A percentile compares a stretch with the other conserved stretches of the same genome.
Evolutionary conservation across 208 protist species (phyloP).

Genomic region (Endotrypanum monterogeii): DNA sequence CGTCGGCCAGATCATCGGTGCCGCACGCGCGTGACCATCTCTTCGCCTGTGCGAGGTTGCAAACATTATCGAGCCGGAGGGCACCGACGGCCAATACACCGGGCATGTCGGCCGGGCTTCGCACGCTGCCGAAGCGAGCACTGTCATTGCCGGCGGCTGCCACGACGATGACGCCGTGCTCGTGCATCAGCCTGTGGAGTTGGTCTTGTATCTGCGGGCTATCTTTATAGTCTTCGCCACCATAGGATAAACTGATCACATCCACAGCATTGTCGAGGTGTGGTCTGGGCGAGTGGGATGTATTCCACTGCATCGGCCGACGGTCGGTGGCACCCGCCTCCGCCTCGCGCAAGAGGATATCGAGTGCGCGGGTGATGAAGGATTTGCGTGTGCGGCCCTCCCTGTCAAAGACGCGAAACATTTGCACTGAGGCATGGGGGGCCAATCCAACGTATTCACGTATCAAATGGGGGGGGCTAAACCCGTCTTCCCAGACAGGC

Average conservation of each 20-base stretch:
- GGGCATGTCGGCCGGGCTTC: conserved; percentile 95
- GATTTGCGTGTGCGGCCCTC: conserved; percentile 81
- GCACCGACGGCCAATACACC: conserved; percentile 96
- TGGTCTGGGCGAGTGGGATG: background rate
- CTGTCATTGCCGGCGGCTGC: conserved; percentile 97
- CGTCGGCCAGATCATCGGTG: background rate
- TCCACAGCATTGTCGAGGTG: conserved; percentile 28
- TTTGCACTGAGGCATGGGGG: conserved; percentile 87
- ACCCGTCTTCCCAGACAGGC: background rate
- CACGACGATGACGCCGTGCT: conserved; percentile 93
- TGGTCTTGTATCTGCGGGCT: conserved; percentile 41
- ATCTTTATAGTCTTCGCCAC: conserved; percentile 96
- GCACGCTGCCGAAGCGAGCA: conserved; percentile 94
- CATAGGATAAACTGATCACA: conserved; percentile 97
- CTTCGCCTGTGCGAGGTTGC: background rate
- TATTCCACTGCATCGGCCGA: background rate
- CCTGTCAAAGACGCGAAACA: conserved; percentile 95
- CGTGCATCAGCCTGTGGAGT: conserved; percentile 67
- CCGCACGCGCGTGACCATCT: background rate
- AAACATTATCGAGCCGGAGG: conserved; percentile 11
- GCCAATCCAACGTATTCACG: conserved; percentile 87
- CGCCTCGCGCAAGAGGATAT: conserved; percentile 17
- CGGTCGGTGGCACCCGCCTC: conserved; percentile 1
- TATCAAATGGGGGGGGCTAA: conserved; percentile 1
- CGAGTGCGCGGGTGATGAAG: conserved; percentile 96